These are phyloP conservation scores for Mrakiaceae sp. DNA, from an alignment of 1,284 basidiomycete genomes.

Conservation along the genomic window DNA sequence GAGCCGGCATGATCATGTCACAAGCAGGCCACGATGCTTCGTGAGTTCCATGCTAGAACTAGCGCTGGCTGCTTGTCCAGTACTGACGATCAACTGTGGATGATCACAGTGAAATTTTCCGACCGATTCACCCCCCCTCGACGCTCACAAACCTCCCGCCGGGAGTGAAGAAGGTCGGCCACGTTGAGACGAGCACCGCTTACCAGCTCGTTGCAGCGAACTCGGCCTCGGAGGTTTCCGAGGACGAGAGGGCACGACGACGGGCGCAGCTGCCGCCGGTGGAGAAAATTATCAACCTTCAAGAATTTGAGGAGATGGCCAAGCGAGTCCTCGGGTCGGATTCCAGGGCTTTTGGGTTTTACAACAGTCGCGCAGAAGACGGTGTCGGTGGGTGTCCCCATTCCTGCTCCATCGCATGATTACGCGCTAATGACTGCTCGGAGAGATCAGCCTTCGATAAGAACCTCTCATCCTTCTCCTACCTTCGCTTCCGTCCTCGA, in stretches of 20 bases:
- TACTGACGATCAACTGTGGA: not conserved
- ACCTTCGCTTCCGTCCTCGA: conserved; percentile 39
- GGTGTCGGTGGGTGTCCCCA: conserved; percentile 32
- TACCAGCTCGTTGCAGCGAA: conserved; percentile 22
- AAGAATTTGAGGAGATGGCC: conserved; percentile 24
- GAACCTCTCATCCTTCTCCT: conserved; percentile 36
- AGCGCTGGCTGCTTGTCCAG: not conserved
- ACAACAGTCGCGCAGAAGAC: conserved; percentile 37
- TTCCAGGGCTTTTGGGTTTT: conserved; percentile 37
- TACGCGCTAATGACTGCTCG: too few relatives aligned
- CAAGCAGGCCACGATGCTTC: conserved; percentile 44
- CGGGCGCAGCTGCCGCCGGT: conserved; percentile 46
- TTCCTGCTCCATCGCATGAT: not conserved
- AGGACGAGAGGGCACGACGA: conserved; percentile 50
- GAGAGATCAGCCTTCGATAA: conserved; percentile 30
- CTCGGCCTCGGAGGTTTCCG: conserved; percentile 41
- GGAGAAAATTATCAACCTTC: conserved; percentile 49
- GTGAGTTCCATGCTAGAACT: conserved; percentile 28
- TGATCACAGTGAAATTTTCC: conserved; percentile 23
- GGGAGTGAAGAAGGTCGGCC: not conserved
- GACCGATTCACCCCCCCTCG: conserved; percentile 32
- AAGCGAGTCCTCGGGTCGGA: not conserved
- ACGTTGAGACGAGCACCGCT: conserved; percentile 16
- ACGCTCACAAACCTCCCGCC: conserved; percentile 27
- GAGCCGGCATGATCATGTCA: conserved; percentile 38